Conservation (phyloP, 768 basidiomycete genomes). For the Artomyces pyxidatus region DNA sequence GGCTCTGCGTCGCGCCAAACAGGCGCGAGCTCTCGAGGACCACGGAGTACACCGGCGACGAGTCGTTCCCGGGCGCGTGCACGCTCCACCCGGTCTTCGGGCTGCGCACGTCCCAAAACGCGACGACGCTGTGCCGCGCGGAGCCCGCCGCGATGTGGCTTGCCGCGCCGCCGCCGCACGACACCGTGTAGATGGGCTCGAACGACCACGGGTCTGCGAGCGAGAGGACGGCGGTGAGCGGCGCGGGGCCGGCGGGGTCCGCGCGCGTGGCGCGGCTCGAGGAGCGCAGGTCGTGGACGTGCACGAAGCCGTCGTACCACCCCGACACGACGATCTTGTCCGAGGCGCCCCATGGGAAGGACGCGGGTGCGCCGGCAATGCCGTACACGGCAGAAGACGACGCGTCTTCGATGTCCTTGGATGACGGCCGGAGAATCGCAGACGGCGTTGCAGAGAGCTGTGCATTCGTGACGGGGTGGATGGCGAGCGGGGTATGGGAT, state of each 20-base stretch:
- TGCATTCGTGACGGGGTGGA: conserved; percentile 45
- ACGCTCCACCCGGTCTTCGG: conserved; percentile 64
- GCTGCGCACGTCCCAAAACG: conserved; percentile 74
- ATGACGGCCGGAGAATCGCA: conserved; percentile 36
- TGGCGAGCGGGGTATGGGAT: conserved; percentile 47
- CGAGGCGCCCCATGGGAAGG: conserved; percentile 62
- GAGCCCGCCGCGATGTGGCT: conserved; percentile 69
- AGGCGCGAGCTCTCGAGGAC: conserved; percentile 70
- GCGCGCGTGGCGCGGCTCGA: conserved; percentile 17
- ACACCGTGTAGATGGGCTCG: conserved; percentile 70
- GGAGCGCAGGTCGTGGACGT: conserved; percentile 68
- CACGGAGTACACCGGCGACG: conserved; percentile 70
- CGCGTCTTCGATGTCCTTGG: conserved; percentile 15
- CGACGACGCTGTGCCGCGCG: conserved; percentile 68
- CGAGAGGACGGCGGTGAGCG: conserved; percentile 49
- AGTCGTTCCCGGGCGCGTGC: conserved; percentile 71
- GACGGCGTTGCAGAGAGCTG: conserved; percentile 40
- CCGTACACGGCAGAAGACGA: conserved; percentile 61
- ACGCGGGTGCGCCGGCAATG: conserved; percentile 49
- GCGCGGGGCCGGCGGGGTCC: conserved; percentile 19
- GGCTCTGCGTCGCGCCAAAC: conserved; percentile 69
- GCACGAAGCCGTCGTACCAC: conserved; percentile 74
- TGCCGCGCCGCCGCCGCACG: conserved; percentile 62
- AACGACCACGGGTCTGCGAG: conserved; percentile 60
- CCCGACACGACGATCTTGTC: conserved; percentile 69